Conservation (phyloP, 495 filamentous ascomycete species). For the Aspergillus kassunensis region DNA sequence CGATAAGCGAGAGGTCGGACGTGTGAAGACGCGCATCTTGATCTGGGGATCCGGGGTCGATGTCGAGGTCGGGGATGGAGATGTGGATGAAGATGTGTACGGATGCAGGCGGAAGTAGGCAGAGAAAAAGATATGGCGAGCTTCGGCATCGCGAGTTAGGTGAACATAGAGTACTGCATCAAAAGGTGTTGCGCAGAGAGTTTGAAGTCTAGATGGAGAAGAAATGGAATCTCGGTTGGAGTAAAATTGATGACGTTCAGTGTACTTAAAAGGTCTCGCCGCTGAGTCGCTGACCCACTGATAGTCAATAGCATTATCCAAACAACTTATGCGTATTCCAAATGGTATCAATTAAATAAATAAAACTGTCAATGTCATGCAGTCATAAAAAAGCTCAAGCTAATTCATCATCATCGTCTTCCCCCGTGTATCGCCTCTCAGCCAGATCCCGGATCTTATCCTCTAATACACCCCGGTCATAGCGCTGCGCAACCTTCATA, state of each 20-base stretch:
- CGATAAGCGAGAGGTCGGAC: constrained; percentile 25
- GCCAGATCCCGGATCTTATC: constrained; percentile 83
- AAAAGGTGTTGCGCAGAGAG: background rate
- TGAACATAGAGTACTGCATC: constrained; percentile 1
- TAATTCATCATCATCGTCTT: constrained; percentile 52
- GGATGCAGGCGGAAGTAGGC: constrained; percentile 9
- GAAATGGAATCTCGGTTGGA: too few species aligned
- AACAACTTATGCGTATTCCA: background rate
- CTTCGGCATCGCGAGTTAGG: constrained; percentile 33
- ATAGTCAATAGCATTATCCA: background rate
- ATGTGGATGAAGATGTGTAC: background rate
- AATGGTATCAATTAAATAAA: constrained; percentile 10
- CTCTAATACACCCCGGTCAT: constrained; percentile 67
- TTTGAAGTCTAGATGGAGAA: background rate
- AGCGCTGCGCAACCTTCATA: constrained; percentile 75
- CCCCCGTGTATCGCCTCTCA: constrained; percentile 57
- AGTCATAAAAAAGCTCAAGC: constrained; percentile 25
- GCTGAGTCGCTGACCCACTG: constrained; percentile 6
- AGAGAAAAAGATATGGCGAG: constrained; percentile 16
- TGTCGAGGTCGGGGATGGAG: background rate
- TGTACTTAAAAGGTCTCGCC: too few species aligned
- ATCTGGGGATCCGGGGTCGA: constrained; percentile 6
- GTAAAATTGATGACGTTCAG: constrained; percentile 13
- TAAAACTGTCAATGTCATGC: constrained; percentile 2
- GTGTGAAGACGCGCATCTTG: constrained; percentile 19